Evolutionary conservation across 352 stramenopile genomes (phyloP), one percentile per base, ranked within the genome.

Genomic region (Phytophthora rubi): DNA sequence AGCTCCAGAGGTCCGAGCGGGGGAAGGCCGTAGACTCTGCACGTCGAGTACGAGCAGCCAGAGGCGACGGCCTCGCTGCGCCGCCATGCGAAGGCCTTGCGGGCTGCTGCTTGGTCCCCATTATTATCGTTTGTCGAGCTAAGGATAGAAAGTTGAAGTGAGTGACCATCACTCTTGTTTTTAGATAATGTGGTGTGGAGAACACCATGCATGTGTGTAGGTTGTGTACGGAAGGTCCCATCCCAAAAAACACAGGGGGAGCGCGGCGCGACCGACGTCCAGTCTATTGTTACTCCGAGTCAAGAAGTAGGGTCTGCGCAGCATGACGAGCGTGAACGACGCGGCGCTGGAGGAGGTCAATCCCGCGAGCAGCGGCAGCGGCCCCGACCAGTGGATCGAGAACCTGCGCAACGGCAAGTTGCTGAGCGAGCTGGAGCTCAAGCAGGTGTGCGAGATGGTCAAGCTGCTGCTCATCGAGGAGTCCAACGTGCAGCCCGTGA

Each of bases 381-480:
- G 89, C 8, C 87, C 88, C 12, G 85, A 93, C 63, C 71, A 94
- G 73, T 97, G 91, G 89, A 94, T 97, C 68, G 90, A 92, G 59
- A 86, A 83, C 66, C 68, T 97, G 62, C 77, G 81, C 55, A 76
- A 77, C 35, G 89, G 90, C 65, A 93, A 94, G 62, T 62, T 95
- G 51, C 76, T 97, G 58, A 92, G 81, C 62, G 90, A 97, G 78
- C 75, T 94, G 63, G 88, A 97, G 76, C 83, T 97, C 65, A 95
- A 96, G 71, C 82, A 93, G 72, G 82, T 96, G 53, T 97, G 90
- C 73, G 85, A 95, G 75, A 94, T 95, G 68, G 89, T 97, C 52
- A 97, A 97, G 80, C 75, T 95, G 65, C 86, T 97, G 62, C 80
- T 98, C 28, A 95, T 97, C 55, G 91, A 98, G 68, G 92, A 98